Evolutionary conservation across 345 rosid species (phyloP), one percentile per base, ranked within the genome.

Genomic region (Rhizophora apiculata): DNA sequence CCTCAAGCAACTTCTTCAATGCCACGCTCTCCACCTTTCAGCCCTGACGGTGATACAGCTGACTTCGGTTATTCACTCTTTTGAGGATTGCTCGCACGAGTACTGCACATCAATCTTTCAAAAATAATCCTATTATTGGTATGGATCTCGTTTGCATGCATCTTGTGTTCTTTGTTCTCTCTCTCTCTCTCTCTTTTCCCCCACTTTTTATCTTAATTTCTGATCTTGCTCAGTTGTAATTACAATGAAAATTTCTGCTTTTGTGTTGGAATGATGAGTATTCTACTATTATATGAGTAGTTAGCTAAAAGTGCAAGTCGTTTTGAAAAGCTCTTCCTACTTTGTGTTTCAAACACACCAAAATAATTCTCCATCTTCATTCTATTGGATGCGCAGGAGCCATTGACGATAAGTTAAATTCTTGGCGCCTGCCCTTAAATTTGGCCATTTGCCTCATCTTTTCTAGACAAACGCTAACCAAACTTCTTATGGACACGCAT

Each of bases 51-150:
- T 63, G 84, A 86, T 72, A 81, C 43, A 22, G 76, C 81, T 64
- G 82, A 80, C 72, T 78, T 69, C 18, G 88, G 88, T 8, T 74
- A 78, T 72, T 79, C 88, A 61, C 84, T 76, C 26, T 78, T 77
- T 53, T 85, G 68, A 81, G 70, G 48, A 26, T 21, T 54, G 27
- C 55, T 8, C 22, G 7, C 22, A 21, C 5, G 29, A 21, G 37
- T 5, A 24, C 16, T 57, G 61, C 37, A 29, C 11, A 31, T 11
- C 8, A n/a, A 49, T 26, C 18, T 6, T 26, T 10, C 5, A 22
- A 48, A 48, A n/a, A 11, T 22, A 8, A 6, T 13, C 21, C 11
- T 57, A 19, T 27, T 6, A 22, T 29, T 66, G 19, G 24, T 3
- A 31, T 24, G 13, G 13, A 9, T 55, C 59, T 29, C 36, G 13